Evolutionary conservation across 306 rosid species (phyloP).

Genomic region (Dalbergia cultrata): DNA sequence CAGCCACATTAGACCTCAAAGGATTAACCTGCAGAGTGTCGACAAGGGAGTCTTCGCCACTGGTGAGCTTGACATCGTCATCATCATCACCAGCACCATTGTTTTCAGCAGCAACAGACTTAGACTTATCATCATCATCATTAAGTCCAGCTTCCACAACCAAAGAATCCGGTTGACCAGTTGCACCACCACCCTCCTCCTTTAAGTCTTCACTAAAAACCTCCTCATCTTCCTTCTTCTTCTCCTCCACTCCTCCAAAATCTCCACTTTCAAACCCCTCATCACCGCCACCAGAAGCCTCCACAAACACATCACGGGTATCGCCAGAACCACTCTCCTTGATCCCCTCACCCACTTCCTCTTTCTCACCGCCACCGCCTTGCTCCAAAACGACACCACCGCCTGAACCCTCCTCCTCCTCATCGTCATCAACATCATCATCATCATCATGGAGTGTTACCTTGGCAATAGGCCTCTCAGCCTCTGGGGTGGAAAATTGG

Average conservation of each 20-base stretch:
- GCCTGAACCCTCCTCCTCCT: neutral
- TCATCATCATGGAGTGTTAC: constrained; percentile 60
- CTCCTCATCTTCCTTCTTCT: constrained; percentile 40
- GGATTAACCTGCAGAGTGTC: constrained; percentile 46
- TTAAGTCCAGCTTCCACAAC: constrained; percentile 37
- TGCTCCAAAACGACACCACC: constrained; percentile 26
- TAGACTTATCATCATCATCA: constrained; percentile 21
- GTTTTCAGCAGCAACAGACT: constrained; percentile 41
- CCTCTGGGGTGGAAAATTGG: constrained; percentile 12
- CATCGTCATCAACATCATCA: constrained; percentile 27
- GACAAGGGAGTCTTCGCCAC: constrained; percentile 55
- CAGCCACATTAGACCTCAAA: constrained; percentile 53
- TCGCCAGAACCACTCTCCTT: constrained; percentile 55
- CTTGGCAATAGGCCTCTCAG: constrained; percentile 43
- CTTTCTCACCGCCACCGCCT: constrained; percentile 28
- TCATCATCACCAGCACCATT: neutral
- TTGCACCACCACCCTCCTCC: constrained; percentile 35
- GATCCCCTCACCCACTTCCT: constrained; percentile 1
- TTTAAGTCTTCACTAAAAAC: neutral
- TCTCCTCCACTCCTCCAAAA: constrained; percentile 29
- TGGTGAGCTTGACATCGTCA: constrained; percentile 31
- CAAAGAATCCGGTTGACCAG: constrained; percentile 38
- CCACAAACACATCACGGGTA: constrained; percentile 43
- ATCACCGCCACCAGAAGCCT: constrained; percentile 41
- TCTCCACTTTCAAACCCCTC: constrained; percentile 29